A percentile compares a stretch with the other conserved stretches of the same genome.
Evolutionary conservation across 2,329 filamentous ascomycete species (phyloP).

Genomic region (Colletotrichum sp.): DNA sequence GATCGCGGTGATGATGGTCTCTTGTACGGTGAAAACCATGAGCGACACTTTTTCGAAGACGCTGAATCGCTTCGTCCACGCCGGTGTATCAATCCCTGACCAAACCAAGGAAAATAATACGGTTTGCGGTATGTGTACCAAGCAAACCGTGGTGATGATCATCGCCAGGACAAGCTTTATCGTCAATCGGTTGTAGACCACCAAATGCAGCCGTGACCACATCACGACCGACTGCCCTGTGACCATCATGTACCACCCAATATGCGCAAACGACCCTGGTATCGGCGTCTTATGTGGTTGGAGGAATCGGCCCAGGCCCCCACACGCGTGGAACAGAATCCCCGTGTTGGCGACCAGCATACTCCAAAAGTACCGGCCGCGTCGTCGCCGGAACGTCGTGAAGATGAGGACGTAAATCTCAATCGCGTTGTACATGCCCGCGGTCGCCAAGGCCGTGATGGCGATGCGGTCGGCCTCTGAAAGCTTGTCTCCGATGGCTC

Average conservation of each 20-base stretch:
- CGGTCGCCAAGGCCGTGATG: slow-evolving; percentile 1
- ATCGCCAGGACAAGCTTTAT: slow-evolving; percentile 44
- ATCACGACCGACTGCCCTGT: slow-evolving; percentile 42
- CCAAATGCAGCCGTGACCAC: slow-evolving; percentile 58
- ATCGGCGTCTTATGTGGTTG: slow-evolving; percentile 42
- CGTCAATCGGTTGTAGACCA: slow-evolving; percentile 37
- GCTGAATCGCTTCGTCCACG: slow-evolving; percentile 35
- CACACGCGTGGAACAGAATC: slow-evolving; percentile 61
- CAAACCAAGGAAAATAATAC: slow-evolving; percentile 56
- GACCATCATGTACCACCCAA: slow-evolving; percentile 59
- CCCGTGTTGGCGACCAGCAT: slow-evolving; percentile 28
- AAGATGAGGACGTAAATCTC: slow-evolving; percentile 30
- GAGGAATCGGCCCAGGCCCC: slow-evolving; percentile 39
- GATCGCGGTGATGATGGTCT: slow-evolving; percentile 53
- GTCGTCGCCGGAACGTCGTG: slow-evolving; percentile 25
- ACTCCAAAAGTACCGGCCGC: slow-evolving; percentile 34
- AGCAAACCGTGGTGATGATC: slow-evolving; percentile 54
- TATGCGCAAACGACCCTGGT: slow-evolving; percentile 35
- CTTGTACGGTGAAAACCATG: slow-evolving; percentile 60
- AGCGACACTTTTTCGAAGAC: slow-evolving; percentile 60
- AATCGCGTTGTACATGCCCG: slow-evolving; percentile 24
- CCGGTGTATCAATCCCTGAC: slow-evolving; percentile 33
- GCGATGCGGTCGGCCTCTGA: not conserved
- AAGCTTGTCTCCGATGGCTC: not conserved
- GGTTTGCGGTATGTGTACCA: slow-evolving; percentile 54